Evolutionary conservation across 106 monocot genomes (phyloP), one percentile per base, ranked within the genome.

Genomic region (Phalaenopsis aphrodite): DNA sequence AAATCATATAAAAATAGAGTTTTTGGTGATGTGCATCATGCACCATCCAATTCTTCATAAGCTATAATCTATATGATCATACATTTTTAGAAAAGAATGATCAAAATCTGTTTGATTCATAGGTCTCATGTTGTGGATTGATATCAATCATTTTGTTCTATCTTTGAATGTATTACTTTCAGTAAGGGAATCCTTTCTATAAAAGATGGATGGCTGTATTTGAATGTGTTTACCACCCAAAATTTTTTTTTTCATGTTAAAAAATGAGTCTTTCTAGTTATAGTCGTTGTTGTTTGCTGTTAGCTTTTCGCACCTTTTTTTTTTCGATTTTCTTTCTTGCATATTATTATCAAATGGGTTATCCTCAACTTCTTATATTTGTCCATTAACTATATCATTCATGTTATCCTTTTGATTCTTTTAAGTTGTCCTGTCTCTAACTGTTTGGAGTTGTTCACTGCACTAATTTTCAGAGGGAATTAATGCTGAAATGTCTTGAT

Each of bases 401-500:
- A 48, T 76, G 8, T 47, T 52, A 76, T 4, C 21, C 49, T 76
- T 74, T 10, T 43, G 52, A 52, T 74, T 8, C 74, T 74, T 41
- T 16, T 42, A 68, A 68, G 8, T 68, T 73, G 73, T 73, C 18
- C 19, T 7, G 38, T 42, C 19, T 73, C 30, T 4, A 74, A 74
- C 74, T 74, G 18, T 42, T 38, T 74, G 43, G 74, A 43, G 74
- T 74, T 41, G 18, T 43, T 74, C 45, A 42, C 11, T 5, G 19
- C 74, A 48, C 11, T 82, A 41, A 24, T 75, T 81, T 81, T 18
- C 91, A 99, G 99, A 89, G 87, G 82, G 88, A 95, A 80, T 89
- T 91, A 81, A 88, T 99, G 81, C 85, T 99, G 71, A 99, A 95
- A 85, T 84, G 92, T 37, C 83, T 99, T 45, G 99, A 99, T 87